Conservation (phyloP, 1,284 basidiomycete genomes). For the Erythrobasidium hasegawianum region DNA sequence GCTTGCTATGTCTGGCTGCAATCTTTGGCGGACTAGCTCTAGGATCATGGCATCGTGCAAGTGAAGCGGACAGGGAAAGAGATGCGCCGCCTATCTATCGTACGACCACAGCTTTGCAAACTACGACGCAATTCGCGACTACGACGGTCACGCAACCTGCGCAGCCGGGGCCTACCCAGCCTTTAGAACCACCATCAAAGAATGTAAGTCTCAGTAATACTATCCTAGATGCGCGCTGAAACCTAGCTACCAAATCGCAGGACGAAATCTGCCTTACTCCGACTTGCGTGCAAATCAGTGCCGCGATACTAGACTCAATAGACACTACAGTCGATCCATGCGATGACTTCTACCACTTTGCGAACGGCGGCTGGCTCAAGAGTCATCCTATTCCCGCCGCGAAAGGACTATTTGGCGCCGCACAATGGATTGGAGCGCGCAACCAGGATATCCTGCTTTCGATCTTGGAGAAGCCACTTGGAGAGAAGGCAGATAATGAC, state of each 20-base stretch:
- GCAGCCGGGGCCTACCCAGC: slow-evolving; percentile 43
- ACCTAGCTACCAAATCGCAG: slow-evolving; percentile 44
- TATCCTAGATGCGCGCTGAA: slow-evolving; percentile 47
- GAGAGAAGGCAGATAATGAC: slow-evolving; percentile 52
- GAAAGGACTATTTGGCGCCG: slow-evolving; percentile 60
- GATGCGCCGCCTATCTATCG: slow-evolving; percentile 54
- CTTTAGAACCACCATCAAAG: slow-evolving; percentile 48
- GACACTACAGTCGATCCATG: slow-evolving; percentile 85
- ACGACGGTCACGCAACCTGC: slow-evolving; percentile 45
- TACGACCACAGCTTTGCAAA: slow-evolving; percentile 45
- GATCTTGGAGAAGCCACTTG: slow-evolving; percentile 24
- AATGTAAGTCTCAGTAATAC: slow-evolving; percentile 5
- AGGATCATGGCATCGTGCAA: slow-evolving; percentile 11
- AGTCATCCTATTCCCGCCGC: slow-evolving; percentile 77
- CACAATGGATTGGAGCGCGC: slow-evolving; percentile 50
- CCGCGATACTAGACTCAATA: slow-evolving; percentile 72
- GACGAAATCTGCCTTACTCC: slow-evolving; percentile 65
- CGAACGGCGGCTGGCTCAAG: slow-evolving; percentile 72
- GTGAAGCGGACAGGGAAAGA: slow-evolving; percentile 67
- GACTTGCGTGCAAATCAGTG: slow-evolving; percentile 78
- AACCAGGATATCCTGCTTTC: slow-evolving; percentile 46
- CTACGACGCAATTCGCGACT: slow-evolving; percentile 45
- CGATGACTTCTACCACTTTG: slow-evolving; percentile 89
- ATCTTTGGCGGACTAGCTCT: slow-evolving; percentile 84
- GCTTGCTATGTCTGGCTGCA: slow-evolving; percentile 74